A percentile compares a stretch with the other conserved stretches of the same genome.
Conservation (phyloP, 352 stramenopile genomes). For the Paralagenidium karlingii region DNA sequence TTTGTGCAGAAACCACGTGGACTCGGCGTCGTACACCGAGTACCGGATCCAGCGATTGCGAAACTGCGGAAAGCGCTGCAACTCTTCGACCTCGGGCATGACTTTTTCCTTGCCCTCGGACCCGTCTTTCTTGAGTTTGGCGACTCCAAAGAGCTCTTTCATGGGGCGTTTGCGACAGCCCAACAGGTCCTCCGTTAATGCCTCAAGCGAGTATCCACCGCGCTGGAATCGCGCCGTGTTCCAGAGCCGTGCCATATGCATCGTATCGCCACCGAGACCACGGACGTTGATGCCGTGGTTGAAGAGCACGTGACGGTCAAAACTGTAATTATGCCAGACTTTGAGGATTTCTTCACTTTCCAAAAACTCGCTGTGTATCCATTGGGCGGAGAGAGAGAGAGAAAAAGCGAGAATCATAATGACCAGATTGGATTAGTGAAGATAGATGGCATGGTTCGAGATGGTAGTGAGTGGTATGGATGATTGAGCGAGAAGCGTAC, state of each 20-base stretch:
- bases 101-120: slow-evolving; percentile 76
- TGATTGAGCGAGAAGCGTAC: no score
- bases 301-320: slow-evolving; percentile 97
- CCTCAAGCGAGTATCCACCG: slow-evolving; percentile 92
- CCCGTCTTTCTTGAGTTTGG: slow-evolving; percentile 93
- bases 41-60: slow-evolving; percentile 93
- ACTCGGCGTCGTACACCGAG: slow-evolving; percentile 94
- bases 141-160: slow-evolving; percentile 95
- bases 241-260: slow-evolving; percentile 98
- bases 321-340: slow-evolving; percentile 99
- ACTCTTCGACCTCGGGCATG: slow-evolving; percentile 63
- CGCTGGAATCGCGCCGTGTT: slow-evolving; percentile 74
- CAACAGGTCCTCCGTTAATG: slow-evolving; percentile 80
- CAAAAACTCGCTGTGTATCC: slow-evolving; percentile 88
- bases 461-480: no score
- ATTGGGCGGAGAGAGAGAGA: slow-evolving; percentile 8
- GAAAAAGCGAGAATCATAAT: slow-evolving; percentile 1
- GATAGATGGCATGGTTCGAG: no score
- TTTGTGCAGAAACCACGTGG: slow-evolving; percentile 91
- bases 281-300: slow-evolving; percentile 93
- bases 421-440: background rate
- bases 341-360: slow-evolving; percentile 86
- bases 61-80: slow-evolving; percentile 80
- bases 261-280: slow-evolving; percentile 94
- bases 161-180: slow-evolving; percentile 90